Percentiles rank a stretch among this genome's conserved stretches.
Conservation (phyloP, 2,329 filamentous ascomycete genomes). For the Phoma herbarum region DNA sequence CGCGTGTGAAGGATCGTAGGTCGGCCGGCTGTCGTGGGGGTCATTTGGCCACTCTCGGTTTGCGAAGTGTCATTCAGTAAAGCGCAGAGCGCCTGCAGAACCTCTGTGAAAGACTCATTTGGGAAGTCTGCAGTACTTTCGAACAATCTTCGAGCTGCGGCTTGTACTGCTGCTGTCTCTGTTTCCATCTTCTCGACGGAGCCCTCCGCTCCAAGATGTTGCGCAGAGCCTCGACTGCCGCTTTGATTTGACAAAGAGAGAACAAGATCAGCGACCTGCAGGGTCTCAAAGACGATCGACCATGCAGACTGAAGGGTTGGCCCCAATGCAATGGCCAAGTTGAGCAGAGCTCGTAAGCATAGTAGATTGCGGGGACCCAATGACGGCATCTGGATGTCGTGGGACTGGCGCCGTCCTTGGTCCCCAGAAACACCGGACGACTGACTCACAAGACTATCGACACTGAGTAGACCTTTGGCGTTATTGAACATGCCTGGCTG, state of each 20-base stretch:
- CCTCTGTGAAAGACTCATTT: constrained; percentile 78
- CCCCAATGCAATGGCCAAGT: constrained; percentile 91
- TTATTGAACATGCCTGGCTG: constrained; percentile 71
- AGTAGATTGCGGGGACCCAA: constrained; percentile 90
- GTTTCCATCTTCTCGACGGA: constrained; percentile 63
- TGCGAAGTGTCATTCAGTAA: constrained; percentile 62
- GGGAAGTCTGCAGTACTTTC: constrained; percentile 94
- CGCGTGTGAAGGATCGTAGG: constrained; percentile 48
- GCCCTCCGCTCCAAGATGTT: constrained; percentile 35
- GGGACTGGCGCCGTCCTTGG: constrained; percentile 66
- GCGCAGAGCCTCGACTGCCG: constrained; percentile 29
- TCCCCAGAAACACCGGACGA: constrained; percentile 63
- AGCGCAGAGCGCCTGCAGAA: constrained; percentile 77
- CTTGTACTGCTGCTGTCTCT: constrained; percentile 88
- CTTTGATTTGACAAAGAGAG: constrained; percentile 61
- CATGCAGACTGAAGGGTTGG: constrained; percentile 86
- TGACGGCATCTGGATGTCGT: constrained; percentile 58
- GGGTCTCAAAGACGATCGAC: constrained; percentile 88
- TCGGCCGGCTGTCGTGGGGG: constrained; percentile 32
- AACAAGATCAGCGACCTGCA: constrained; percentile 92
- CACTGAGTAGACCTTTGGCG: constrained; percentile 75
- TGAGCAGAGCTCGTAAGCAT: constrained; percentile 89
- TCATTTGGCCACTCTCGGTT: constrained; percentile 36
- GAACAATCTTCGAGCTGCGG: constrained; percentile 83
- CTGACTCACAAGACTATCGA: constrained; percentile 73